Evolutionary conservation across 2,329 filamentous ascomycete genomes (phyloP), one percentile per base, ranked within the genome.

Genomic region (Stagonosporopsis vannaccii): DNA sequence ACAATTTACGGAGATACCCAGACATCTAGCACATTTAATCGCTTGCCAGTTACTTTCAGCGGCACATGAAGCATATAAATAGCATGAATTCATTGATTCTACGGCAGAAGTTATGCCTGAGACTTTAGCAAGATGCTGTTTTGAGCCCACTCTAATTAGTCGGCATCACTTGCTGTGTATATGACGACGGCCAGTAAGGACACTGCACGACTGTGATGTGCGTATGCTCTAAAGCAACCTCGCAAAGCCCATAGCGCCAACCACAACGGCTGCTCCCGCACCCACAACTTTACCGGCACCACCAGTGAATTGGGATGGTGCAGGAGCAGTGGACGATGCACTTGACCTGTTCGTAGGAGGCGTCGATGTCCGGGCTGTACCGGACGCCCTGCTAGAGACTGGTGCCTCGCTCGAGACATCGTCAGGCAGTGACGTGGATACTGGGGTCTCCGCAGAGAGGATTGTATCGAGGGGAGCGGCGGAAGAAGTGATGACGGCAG

Each of bases 211-310:
- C 3, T 20, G 40, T 19, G 28, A 15, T n/a, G 3, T 20, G 15
- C n/a, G 20, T 8, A 17, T 30, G 13, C 25, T 32, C 28, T 23
- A 50, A 4, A 56, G 26, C 22, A 56, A 15, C 6, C 40, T 46
- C 9, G 45, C 52, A 19, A 56, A 22, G 22, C 52, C 46, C 32
- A 56, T 9, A 9, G 20, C 58, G 30, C 63, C 67, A 41, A 49
- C 66, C 13, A 70, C 19, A 4, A 65, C 50, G 9, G 60, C 67
- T 36, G 66, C 44, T 40, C 65, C 65, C 6, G 44, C 55, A 33
- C 57, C 61, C 41, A 36, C 42, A 26, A 55, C 46, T 51, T 60
- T 67, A 5, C 20, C 42, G 13, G 60, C 60, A 13, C 53, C 65
- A 40, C 63, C 62, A 20, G 60, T 63, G 35, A 63, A 62, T 44